Conservation (phyloP, 2,329 filamentous ascomycete species). For the Paraphoma sp. region DNA sequence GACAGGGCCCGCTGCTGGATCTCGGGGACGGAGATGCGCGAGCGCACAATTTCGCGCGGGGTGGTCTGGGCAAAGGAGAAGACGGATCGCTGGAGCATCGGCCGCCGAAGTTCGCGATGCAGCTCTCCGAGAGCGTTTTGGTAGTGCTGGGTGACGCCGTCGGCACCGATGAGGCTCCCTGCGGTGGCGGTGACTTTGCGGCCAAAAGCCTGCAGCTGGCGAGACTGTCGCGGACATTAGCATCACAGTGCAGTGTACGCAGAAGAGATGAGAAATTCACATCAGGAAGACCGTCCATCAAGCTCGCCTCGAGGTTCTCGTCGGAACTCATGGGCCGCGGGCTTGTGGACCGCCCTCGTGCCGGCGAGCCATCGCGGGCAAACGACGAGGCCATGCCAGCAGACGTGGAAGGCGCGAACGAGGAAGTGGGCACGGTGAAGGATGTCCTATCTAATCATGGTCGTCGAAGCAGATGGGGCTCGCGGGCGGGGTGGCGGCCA, state of each 20-base stretch:
- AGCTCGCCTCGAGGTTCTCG: constrained; percentile 38
- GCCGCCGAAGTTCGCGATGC: constrained; percentile 85
- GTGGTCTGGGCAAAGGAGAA: constrained; percentile 90
- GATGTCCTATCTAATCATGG: constrained; percentile 14
- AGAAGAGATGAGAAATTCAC: constrained; percentile 19
- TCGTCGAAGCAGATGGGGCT: neutral
- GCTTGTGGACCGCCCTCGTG: constrained; percentile 39
- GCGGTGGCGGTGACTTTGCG: constrained; percentile 95
- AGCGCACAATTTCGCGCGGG: constrained; percentile 92
- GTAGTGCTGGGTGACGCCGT: constrained; percentile 70
- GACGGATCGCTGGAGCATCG: constrained; percentile 83
- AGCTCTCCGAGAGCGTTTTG: constrained; percentile 87
- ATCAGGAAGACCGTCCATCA: constrained; percentile 42
- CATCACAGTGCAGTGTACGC: constrained; percentile 8
- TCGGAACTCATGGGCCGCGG: constrained; percentile 35
- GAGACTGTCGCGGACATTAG: constrained; percentile 64
- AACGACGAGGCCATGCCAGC: constrained; percentile 38
- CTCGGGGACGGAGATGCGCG: constrained; percentile 86
- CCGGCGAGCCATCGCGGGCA: constrained; percentile 37
- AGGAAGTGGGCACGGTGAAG: neutral
- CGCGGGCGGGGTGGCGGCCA: constrained; percentile 1
- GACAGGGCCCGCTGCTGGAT: constrained; percentile 93
- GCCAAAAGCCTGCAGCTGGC: constrained; percentile 89
- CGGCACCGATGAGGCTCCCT: constrained; percentile 78
- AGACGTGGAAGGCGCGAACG: constrained; percentile 7